Conservation (phyloP, 2,329 filamentous ascomycete genomes). For the Mycosphaerella sp. region DNA sequence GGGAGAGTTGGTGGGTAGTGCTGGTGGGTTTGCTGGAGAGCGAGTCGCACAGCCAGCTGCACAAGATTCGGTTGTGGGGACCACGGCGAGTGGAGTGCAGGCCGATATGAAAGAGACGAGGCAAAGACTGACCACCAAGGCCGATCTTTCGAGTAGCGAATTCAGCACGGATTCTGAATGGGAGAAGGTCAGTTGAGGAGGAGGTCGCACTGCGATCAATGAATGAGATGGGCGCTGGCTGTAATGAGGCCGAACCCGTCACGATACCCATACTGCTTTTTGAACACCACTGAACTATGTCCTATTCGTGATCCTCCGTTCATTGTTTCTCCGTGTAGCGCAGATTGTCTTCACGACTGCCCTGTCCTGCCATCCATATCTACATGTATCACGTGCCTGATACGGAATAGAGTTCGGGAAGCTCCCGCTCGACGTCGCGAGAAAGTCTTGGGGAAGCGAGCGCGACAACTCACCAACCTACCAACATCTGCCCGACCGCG, state of each 20-base stretch:
- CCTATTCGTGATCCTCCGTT: too few relatives aligned
- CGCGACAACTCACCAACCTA: too few relatives aligned
- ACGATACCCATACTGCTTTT: background rate
- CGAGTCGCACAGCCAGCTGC: constrained; percentile 15
- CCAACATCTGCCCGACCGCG: background rate
- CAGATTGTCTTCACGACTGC: too few relatives aligned
- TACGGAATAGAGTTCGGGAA: too few relatives aligned
- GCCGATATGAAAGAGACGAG: constrained; percentile 12
- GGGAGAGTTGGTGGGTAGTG: constrained; percentile 3
- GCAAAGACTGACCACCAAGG: constrained; percentile 16
- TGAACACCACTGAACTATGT: too few relatives aligned
- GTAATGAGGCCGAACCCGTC: background rate
- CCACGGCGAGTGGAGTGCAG: constrained; percentile 13
- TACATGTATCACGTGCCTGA: too few relatives aligned
- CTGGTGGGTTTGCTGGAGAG: constrained; percentile 1
- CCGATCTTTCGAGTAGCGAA: constrained; percentile 29
- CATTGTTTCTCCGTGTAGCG: too few relatives aligned
- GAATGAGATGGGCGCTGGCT: background rate
- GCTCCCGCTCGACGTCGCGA: too few relatives aligned
- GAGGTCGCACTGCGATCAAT: constrained; percentile 42
- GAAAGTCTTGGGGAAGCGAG: too few relatives aligned
- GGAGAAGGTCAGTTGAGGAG: constrained; percentile 79
- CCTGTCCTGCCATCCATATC: too few relatives aligned
- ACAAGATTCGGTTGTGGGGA: constrained; percentile 5
- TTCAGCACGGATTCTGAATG: constrained; percentile 84